Conservation (phyloP, 202 grass and related monocot genomes). For the Eragrostis tef region DNA sequence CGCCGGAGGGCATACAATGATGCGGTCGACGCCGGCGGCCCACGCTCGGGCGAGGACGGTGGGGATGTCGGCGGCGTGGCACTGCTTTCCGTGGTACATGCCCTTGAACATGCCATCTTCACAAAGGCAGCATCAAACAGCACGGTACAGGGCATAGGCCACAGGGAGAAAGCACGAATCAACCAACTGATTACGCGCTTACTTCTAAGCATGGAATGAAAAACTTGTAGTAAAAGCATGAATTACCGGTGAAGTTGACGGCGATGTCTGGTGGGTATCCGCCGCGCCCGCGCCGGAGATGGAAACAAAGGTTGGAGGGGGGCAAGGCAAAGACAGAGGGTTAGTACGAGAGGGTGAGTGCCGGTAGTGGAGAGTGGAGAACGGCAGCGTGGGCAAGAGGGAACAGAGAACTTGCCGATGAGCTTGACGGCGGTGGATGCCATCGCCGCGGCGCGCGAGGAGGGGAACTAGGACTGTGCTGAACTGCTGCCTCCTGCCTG, state of each 20-base stretch:
- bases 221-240: neutral
- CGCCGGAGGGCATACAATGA: slow-evolving; percentile 57
- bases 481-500: too few species aligned
- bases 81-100: slow-evolving; percentile 87
- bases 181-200: neutral
- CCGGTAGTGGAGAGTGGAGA: neutral
- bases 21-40: slow-evolving; percentile 82
- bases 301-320: slow-evolving; percentile 21
- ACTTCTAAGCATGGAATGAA: neutral
- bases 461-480: neutral
- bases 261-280: slow-evolving; percentile 65
- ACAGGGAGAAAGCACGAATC: neutral
- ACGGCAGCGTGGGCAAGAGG: neutral
- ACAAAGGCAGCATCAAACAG: neutral
- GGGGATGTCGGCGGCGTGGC: slow-evolving; percentile 75
- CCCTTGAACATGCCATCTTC: slow-evolving; percentile 98
- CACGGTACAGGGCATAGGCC: neutral
- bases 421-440: slow-evolving; percentile 63
- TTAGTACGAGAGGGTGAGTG: neutral
- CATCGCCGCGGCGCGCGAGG: slow-evolving; percentile 46
- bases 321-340: neutral
- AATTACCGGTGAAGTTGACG: slow-evolving; percentile 79
- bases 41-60: slow-evolving; percentile 77
- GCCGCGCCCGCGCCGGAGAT: slow-evolving; percentile 41
- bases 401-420: slow-evolving; percentile 53